Percentiles rank a stretch among this genome's conserved stretches.
Conservation (phyloP, 305 asterid genomes). For the Withania somnifera region DNA sequence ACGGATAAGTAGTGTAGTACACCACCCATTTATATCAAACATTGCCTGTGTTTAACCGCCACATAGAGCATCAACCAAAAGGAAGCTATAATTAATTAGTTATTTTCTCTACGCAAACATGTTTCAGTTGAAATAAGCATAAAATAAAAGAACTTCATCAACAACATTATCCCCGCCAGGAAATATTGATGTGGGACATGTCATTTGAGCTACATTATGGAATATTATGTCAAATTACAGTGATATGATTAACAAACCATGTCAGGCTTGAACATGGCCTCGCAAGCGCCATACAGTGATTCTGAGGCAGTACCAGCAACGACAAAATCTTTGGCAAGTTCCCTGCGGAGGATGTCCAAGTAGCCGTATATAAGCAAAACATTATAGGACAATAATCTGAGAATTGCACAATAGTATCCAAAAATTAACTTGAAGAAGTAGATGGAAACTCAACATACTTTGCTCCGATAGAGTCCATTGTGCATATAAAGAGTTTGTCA, state of each 20-base stretch:
- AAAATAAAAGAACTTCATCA: background rate
- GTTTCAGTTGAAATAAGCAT: background rate
- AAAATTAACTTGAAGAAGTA: background rate
- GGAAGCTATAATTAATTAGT: background rate
- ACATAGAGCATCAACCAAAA: background rate
- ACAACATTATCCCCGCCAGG: background rate
- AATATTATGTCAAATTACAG: background rate
- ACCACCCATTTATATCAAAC: background rate
- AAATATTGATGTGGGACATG: background rate
- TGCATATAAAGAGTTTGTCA: slow-evolving; percentile 90
- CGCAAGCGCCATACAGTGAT: slow-evolving; percentile 96
- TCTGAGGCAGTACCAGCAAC: slow-evolving; percentile 97
- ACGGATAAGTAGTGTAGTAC: background rate
- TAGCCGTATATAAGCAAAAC: background rate
- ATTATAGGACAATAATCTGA: background rate
- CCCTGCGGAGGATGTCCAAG: slow-evolving; percentile 29
- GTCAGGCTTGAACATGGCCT: slow-evolving; percentile 93
- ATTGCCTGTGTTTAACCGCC: background rate
- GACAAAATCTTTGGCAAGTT: slow-evolving; percentile 96
- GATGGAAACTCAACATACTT: slow-evolving; percentile 39
- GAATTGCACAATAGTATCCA: background rate
- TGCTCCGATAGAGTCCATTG: slow-evolving; percentile 95
- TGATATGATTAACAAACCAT: slow-evolving; percentile 42
- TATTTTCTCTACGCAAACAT: background rate
- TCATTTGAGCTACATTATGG: background rate